A percentile compares a stretch with the other conserved stretches of the same genome.
Evolutionary conservation across 106 monocot genomes (phyloP).

Genomic region (Chionographis japonica): DNA sequence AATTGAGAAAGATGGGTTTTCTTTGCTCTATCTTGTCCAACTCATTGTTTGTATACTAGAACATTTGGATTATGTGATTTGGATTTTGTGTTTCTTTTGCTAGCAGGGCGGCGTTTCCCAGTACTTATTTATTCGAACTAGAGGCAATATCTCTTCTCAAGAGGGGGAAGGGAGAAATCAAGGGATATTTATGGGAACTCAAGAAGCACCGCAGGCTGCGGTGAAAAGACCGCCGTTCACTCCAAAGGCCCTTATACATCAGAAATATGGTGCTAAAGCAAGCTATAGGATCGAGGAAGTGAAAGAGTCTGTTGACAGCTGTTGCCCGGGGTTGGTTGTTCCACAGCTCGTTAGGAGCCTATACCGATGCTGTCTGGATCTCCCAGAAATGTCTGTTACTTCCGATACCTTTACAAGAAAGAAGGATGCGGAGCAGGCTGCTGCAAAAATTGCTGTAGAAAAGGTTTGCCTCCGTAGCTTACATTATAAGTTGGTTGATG

Average conservation of each 20-base stretch:
- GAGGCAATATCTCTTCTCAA: too few species aligned
- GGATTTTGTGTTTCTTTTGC: too few species aligned
- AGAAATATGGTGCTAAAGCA: slow-evolving; percentile 69
- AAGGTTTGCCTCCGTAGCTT: slow-evolving; percentile 38
- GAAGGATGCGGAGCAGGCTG: slow-evolving; percentile 94
- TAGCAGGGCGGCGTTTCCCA: too few species aligned
- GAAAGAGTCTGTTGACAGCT: slow-evolving; percentile 35
- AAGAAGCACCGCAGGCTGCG: slow-evolving; percentile 8
- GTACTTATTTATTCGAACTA: too few species aligned
- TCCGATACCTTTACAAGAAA: slow-evolving; percentile 70
- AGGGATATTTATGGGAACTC: not conserved
- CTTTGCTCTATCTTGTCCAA: too few species aligned
- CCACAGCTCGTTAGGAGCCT: slow-evolving; percentile 27
- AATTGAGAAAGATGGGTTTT: too few species aligned
- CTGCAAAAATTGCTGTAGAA: slow-evolving; percentile 81
- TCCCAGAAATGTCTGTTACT: slow-evolving; percentile 67
- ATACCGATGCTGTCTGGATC: slow-evolving; percentile 64
- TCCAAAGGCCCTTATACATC: slow-evolving; percentile 85
- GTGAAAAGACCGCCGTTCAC: slow-evolving; percentile 34
- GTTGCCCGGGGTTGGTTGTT: slow-evolving; percentile 71
- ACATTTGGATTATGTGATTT: too few species aligned
- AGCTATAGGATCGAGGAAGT: slow-evolving; percentile 74
- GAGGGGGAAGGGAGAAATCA: too few species aligned
- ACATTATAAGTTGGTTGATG: too few species aligned
- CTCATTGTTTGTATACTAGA: too few species aligned